Base-by-base conservation (phyloP, 169 alveolate species). In the Plasmodium adleri region DNA sequence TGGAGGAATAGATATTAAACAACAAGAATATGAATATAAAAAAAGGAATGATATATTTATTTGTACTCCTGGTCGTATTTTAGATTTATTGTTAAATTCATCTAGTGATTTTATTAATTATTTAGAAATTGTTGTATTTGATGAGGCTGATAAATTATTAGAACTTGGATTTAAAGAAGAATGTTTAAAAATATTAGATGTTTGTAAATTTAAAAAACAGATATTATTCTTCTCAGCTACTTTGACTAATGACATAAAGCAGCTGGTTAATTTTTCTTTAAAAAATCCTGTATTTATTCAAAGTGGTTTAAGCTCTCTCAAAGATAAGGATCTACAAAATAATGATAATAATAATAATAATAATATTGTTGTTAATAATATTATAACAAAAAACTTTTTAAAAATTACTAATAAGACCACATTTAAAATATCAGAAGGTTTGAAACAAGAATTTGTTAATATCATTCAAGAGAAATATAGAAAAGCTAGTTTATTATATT, bases 31-130 rank as follows among this genome's bases (percentile, higher is more conserved):
- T 59, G 97, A 97, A 66, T 92, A 98, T 72, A 93, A 95, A 68
- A 93, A 95, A 13, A 95, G 96, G 50, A 99, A 99, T 52, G 99
- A 99, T 94, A 93, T 98, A 12, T 96, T 98, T 45, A 94, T 99
- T 15, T 99, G 99, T 56, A 99, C 99, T 12, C 99, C 99, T 9
- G 99, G 99, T 13, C 95, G 99, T 78, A 94, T 98, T 39, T 94
- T 98, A 52, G 99, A 99, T 87, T 96, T 97, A 88, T 87, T 99
- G 70, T 87, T 94, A 85, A 97, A 96, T 93, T 95, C 98, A 0
- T 75, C 92, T 7, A 95, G 89, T 26, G 93, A 92, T 54, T 83
- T 78, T 75, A 60, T 97, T 88, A 98, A 97, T 67, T 85, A 92
- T 73, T 94, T 96, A 58, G 98, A 97, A 68, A 94, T 97, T 28